Conservation (phyloP, 2,329 filamentous ascomycete species). For the Ophiocordyceps robertsii region DNA sequence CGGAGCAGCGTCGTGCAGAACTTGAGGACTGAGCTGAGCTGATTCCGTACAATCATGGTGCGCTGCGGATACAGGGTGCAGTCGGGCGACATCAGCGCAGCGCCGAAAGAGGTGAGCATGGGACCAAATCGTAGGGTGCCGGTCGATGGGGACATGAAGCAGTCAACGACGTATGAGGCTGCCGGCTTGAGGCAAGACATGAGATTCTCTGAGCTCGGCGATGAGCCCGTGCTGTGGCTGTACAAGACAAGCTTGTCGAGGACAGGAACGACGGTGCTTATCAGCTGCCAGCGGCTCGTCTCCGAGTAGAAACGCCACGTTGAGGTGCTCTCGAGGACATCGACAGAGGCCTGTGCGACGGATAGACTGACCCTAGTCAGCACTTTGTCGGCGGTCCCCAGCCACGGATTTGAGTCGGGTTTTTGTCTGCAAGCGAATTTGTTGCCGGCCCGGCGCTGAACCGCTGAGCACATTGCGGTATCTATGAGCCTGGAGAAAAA, state of each 20-base stretch:
- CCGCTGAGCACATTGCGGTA: slow-evolving; percentile 56
- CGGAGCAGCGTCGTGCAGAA: slow-evolving; percentile 60
- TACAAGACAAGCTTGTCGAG: slow-evolving; percentile 61
- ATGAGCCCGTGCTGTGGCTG: slow-evolving; percentile 62
- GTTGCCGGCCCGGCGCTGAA: slow-evolving; percentile 47
- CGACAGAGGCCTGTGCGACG: slow-evolving; percentile 63
- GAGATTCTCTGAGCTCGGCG: slow-evolving; percentile 27
- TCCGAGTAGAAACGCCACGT: slow-evolving; percentile 71
- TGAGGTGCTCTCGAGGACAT: slow-evolving; percentile 72
- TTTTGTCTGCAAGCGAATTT: slow-evolving; percentile 34
- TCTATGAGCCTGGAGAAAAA: slow-evolving; percentile 66
- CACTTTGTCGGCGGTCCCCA: slow-evolving; percentile 66
- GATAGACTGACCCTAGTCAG: slow-evolving; percentile 58
- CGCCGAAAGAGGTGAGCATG: slow-evolving; percentile 54
- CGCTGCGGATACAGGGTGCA: slow-evolving; percentile 49
- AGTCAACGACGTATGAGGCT: slow-evolving; percentile 62
- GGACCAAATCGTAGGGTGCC: slow-evolving; percentile 66
- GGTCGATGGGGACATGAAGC: slow-evolving; percentile 58
- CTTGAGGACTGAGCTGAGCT: slow-evolving; percentile 49
- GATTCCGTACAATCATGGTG: slow-evolving; percentile 40
- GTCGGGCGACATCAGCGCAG: slow-evolving; percentile 30
- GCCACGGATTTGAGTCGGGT: slow-evolving; percentile 40
- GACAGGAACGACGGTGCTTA: slow-evolving; percentile 51
- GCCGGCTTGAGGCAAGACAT: slow-evolving; percentile 56
- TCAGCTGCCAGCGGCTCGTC: slow-evolving; percentile 55